Percentiles rank a stretch among this genome's conserved stretches.
phyloP scores from a whole-genome alignment of 306 rosid species.

The Malus sylvestris region DNA sequence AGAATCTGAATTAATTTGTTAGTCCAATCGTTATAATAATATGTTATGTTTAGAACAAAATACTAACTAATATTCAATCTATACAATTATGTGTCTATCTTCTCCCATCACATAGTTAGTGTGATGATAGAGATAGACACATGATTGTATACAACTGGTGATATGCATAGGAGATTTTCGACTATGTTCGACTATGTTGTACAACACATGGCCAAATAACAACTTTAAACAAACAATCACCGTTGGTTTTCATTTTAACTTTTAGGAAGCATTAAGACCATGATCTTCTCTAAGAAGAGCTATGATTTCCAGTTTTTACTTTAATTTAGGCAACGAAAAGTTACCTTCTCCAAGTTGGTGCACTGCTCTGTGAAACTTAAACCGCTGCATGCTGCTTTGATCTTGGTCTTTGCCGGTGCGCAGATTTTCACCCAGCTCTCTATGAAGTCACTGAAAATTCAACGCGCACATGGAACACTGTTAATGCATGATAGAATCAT shows the following conservation, averaged over 20 bases:
- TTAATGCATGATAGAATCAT: background rate
- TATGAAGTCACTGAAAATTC: conserved; percentile 66
- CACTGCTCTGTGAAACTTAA: conserved; percentile 64
- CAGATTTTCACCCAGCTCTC: conserved; percentile 92
- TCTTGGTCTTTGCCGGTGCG: conserved; percentile 55
- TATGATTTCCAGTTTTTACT: background rate
- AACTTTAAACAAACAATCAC: too few species aligned
- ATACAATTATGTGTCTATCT: background rate
- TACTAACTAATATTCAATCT: too few species aligned
- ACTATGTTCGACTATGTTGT: too few species aligned
- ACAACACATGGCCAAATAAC: too few species aligned
- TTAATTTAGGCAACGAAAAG: background rate
- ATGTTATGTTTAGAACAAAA: too few species aligned
- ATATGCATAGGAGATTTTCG: too few species aligned
- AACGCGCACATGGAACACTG: background rate
- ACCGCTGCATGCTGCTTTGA: conserved; percentile 24
- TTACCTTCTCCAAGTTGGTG: conserved; percentile 75
- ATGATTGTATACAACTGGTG: background rate
- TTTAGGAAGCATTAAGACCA: too few species aligned
- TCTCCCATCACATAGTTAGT: too few species aligned
- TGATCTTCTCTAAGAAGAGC: background rate
- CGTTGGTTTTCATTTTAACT: too few species aligned
- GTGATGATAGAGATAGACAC: background rate
- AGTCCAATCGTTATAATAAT: background rate
- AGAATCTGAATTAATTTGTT: background rate